A percentile compares a stretch with the other conserved stretches of the same genome.
phyloP scores from a whole-genome alignment of 768 basidiomycete genomes.

The Leucocoprinus sp. region DNA sequence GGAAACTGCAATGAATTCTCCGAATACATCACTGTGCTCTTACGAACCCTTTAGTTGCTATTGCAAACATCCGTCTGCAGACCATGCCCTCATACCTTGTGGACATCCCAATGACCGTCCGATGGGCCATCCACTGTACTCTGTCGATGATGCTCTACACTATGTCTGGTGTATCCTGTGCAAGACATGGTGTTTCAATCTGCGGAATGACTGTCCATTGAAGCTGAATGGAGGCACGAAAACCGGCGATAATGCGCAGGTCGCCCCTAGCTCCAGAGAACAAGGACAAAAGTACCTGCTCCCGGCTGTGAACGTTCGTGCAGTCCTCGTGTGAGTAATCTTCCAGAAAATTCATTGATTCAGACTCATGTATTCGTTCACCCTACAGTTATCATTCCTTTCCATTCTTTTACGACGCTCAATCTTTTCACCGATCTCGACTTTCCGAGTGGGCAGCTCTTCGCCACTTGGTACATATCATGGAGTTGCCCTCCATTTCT shows the following conservation, averaged over 20 bases:
- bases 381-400: background rate
- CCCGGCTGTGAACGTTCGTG: conserved; percentile 9
- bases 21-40: conserved; percentile 11
- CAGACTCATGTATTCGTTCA: background rate
- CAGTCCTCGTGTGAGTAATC: conserved; percentile 4
- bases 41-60: conserved; percentile 10
- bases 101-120: conserved; percentile 22
- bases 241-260: background rate
- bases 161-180: conserved; percentile 23
- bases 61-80: conserved; percentile 15
- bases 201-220: conserved; percentile 7
- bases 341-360: background rate
- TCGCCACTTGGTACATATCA: background rate
- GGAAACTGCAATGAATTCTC: conserved; percentile 4
- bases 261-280: background rate
- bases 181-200: conserved; percentile 19
- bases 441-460: background rate
- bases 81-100: conserved; percentile 20
- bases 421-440: background rate
- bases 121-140: conserved; percentile 16
- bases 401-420: background rate
- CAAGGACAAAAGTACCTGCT: background rate
- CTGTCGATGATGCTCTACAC: conserved; percentile 22
- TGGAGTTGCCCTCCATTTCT: background rate
- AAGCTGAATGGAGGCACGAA: background rate